These are phyloP conservation scores for Aspergillus ruber DNA, from an alignment of 2,329 filamentous ascomycete genomes.

Conservation along the genomic window DNA sequence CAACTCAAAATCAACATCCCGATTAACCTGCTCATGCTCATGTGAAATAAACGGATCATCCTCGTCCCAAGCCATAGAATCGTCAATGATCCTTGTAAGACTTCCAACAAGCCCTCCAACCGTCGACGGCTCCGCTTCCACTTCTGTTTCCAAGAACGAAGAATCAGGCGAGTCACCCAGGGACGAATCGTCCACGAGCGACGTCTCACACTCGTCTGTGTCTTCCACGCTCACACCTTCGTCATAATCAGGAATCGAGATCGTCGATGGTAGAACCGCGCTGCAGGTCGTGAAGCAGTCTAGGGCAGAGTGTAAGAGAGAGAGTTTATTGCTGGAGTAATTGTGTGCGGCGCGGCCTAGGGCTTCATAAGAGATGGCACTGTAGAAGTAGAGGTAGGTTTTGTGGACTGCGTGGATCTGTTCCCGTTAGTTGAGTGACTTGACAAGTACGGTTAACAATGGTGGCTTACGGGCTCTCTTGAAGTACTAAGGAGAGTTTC, in stretches of 20 bases:
- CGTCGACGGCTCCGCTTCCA: conserved; percentile 5
- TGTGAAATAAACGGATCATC: conserved; percentile 22
- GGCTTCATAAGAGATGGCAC: conserved; percentile 40
- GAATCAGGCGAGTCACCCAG: conserved; percentile 25
- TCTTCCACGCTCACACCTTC: background rate
- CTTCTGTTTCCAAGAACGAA: too few relatives aligned
- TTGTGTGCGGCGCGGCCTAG: conserved; percentile 42
- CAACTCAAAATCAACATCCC: background rate
- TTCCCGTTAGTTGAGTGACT: background rate
- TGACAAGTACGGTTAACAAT: too few relatives aligned
- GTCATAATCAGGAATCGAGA: conserved; percentile 5
- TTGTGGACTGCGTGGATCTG: conserved; percentile 30
- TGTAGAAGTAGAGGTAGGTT: conserved; percentile 43
- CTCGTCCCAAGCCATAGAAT: conserved; percentile 8
- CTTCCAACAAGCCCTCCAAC: conserved; percentile 13
- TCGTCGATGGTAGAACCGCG: conserved; percentile 17
- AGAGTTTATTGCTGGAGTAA: conserved; percentile 41
- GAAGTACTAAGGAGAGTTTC: conserved; percentile 22
- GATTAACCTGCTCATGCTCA: background rate
- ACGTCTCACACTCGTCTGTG: conserved; percentile 1
- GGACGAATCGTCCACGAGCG: conserved; percentile 3
- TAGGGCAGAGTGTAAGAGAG: conserved; percentile 35
- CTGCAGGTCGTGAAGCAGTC: conserved; percentile 33
- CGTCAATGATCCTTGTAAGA: conserved; percentile 24
- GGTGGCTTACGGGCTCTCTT: conserved; percentile 23